Evolutionary conservation across 805 yeast species (phyloP), one percentile per base, ranked within the genome.

Genomic region (Candida parachauliodes): DNA sequence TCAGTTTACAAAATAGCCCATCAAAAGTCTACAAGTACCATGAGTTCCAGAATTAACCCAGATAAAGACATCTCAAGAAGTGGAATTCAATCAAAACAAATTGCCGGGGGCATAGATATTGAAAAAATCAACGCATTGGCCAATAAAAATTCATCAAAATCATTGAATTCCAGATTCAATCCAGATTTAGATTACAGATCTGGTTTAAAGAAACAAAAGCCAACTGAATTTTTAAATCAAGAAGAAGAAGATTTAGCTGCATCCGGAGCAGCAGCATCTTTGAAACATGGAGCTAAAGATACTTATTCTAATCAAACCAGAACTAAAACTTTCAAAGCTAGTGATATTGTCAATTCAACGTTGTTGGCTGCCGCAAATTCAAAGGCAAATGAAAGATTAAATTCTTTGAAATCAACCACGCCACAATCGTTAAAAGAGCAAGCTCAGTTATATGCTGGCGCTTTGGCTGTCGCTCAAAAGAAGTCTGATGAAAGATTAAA

Each of bases 381-480:
- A 22, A 64, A 60, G 33, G 83, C 84, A 8, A 54, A 65, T 42
- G 64, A 62, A 35, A 55, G 71, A 32, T 54, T 68, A 44, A 47
- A 57, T 35, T 46, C 63, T 2, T 43, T 68, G 37, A 52, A 51
- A 32, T 44, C 52, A n/a, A 45, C 51, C n/a, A 40, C 52, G 3
- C 59, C 61, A 5, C 49, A 43, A 28, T 64, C 54, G 48, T 70
- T 55, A 57, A 67, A 46, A 57, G 68, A 49, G 47, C 72, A 55
- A 58, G 76, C 76, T 12, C 78, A 74, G 32, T 72, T 66, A 54
- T 87, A 87, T 63, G 77, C 78, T 45, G 74, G 75, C 46, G 97
- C 96, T 2, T 71, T 83, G 37, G 79, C 81, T 21, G 64, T 84
- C 44, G 96, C 96, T 2, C 84, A 83, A 55, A 74, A 75, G 44